Base-by-base conservation (phyloP, 306 rosid species). In the Hippophae tibetana region DNA sequence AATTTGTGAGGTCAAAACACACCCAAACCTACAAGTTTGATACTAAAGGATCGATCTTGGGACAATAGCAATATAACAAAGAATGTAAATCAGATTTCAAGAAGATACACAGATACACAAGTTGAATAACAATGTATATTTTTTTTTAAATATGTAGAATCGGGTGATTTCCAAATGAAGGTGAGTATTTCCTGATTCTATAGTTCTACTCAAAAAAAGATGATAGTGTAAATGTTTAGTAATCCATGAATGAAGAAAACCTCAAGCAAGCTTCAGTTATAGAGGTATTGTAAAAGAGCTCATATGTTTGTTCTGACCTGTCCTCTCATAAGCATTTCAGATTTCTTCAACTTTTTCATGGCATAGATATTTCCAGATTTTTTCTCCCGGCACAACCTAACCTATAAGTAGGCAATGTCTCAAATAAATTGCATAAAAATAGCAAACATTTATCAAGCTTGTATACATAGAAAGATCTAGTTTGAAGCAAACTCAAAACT, bases 321-420 rank as follows among this genome's bases (percentile, higher is more conserved):
- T 78, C 98, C 98, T 81, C 95, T 73, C 77, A 74, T 92, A 57
- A 92, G 86, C 98, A 92, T 92, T 80, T 92, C 98, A 58, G 98
- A 83, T 79, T 92, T 92, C 84, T 87, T 87, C 83, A 92, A 73
- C 83, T 92, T 92, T 75, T 92, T 92, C 98, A 92, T 92, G 70
- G 98, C 98, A 72, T 85, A 92, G 71, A 92, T 87, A 60, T 87
- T 79, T 54, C 98, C 98, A 63, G 98, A 92, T 82, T 92, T 92
- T 87, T 87, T 92, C 86, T 92, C 98, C 68, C 95, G 96, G 65
- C 98, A 92, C 76, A 92, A 77, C 57, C 96, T 82, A 60, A 92
- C 98, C 98, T 92, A 81, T 72, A 74, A 72, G 74, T 71, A 46
- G 63, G 47, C 58, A 64, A 60, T 25, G 58, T 47, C 58, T 59